These are phyloP conservation scores for Talaromyces pinophilus DNA, from an alignment of 2,329 filamentous ascomycete genomes.

Conservation along the genomic window DNA sequence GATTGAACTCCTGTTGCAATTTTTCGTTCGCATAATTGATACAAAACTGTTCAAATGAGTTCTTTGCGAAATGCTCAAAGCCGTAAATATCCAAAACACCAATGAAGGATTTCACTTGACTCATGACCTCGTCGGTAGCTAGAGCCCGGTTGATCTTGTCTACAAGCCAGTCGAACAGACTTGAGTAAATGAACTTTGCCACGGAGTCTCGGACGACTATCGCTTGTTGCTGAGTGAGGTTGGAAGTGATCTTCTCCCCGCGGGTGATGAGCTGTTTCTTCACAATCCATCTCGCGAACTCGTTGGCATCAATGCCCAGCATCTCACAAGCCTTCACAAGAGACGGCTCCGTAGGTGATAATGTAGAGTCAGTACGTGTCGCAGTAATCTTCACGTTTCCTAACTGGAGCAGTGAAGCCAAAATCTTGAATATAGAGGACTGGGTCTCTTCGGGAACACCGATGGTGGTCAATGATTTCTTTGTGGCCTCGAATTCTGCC, in stretches of 20 bases:
- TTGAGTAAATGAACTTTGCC: constrained; percentile 98
- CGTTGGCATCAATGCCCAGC: constrained; percentile 79
- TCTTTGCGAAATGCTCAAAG: constrained; percentile 99
- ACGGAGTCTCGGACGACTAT: constrained; percentile 95
- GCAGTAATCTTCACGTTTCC: constrained; percentile 96
- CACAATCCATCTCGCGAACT: constrained; percentile 96
- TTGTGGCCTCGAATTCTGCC: constrained; percentile 86
- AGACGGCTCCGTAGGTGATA: constrained; percentile 78
- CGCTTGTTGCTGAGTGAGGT: constrained; percentile 89
- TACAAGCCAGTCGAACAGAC: constrained; percentile 98
- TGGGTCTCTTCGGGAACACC: constrained; percentile 76
- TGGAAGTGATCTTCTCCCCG: constrained; percentile 96
- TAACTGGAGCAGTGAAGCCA: constrained; percentile 88
- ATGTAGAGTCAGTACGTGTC: constrained; percentile 81
- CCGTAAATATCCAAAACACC: constrained; percentile 99
- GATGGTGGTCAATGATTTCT: constrained; percentile 82
- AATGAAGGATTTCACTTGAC: constrained; percentile 84
- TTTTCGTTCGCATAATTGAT: constrained; percentile 99
- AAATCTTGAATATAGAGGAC: constrained; percentile 79
- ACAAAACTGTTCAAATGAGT: constrained; percentile 99
- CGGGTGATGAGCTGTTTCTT: constrained; percentile 98
- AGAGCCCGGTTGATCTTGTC: constrained; percentile 91
- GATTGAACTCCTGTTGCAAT: constrained; percentile 97
- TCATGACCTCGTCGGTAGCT: constrained; percentile 83
- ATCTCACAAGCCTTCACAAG: constrained; percentile 79